These are phyloP conservation scores for Yamadazyma songkhlaensis DNA, from an alignment of 1,139 yeast genomes.

Conservation along the genomic window DNA sequence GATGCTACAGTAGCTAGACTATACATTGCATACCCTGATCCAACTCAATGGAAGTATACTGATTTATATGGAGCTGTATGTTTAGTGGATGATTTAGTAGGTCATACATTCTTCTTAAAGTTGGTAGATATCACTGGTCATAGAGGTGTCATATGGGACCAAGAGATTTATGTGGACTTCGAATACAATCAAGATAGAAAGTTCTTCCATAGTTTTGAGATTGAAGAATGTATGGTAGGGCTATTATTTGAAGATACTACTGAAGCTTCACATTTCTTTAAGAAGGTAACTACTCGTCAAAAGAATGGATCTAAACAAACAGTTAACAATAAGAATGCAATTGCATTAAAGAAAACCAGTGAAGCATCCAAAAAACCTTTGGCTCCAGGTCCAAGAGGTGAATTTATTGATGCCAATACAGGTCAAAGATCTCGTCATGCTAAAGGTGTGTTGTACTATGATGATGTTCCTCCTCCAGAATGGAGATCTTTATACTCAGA, in stretches of 20 bases:
- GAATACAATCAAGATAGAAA: constrained; percentile 91
- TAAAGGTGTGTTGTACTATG: constrained; percentile 67
- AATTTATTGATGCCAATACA: constrained; percentile 42
- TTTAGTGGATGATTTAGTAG: constrained; percentile 87
- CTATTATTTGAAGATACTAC: constrained; percentile 82
- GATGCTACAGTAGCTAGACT: constrained; percentile 90
- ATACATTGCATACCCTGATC: constrained; percentile 86
- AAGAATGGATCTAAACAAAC: constrained; percentile 89
- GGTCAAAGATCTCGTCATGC: constrained; percentile 57
- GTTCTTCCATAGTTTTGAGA: constrained; percentile 91
- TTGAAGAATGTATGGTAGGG: constrained; percentile 90
- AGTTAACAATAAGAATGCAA: constrained; percentile 78
- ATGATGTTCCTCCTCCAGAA: constrained; percentile 79
- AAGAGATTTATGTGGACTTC: constrained; percentile 84
- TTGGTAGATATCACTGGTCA: constrained; percentile 80
- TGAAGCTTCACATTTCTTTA: constrained; percentile 84
- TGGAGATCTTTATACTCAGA: constrained; percentile 78
- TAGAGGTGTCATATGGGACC: constrained; percentile 94
- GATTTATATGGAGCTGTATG: constrained; percentile 87
- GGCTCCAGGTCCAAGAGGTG: constrained; percentile 74
- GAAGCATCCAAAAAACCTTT: constrained; percentile 10
- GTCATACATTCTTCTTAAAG: constrained; percentile 88
- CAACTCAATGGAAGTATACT: constrained; percentile 79
- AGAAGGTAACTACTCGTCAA: constrained; percentile 69
- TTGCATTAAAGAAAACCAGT: constrained; percentile 63